Evolutionary conservation across 2,329 filamentous ascomycete genomes (phyloP).

Genomic region (Aspergillus niger): DNA sequence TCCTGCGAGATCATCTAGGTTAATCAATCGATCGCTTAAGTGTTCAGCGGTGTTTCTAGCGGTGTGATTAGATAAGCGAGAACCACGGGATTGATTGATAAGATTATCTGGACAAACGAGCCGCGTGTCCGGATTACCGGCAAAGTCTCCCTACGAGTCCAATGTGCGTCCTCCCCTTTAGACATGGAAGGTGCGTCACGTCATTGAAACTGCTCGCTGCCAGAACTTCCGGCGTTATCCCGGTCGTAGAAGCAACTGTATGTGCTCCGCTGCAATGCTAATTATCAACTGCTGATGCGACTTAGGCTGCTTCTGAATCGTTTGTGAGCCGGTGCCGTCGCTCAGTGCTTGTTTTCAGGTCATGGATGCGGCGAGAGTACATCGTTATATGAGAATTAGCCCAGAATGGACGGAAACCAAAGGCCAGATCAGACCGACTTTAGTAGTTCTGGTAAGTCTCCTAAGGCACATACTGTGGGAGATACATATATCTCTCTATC

Average conservation of each 20-base stretch:
- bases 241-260: too few species aligned
- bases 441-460: slow-evolving; percentile 14
- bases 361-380: slow-evolving; percentile 16
- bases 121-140: slow-evolving; percentile 19
- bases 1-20: not conserved
- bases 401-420: slow-evolving; percentile 11
- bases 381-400: slow-evolving; percentile 3
- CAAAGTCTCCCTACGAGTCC: not conserved
- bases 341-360: slow-evolving; percentile 3
- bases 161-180: not conserved
- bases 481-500: not conserved
- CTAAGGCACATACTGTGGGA: not conserved
- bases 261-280: not conserved
- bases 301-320: not conserved
- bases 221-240: not conserved
- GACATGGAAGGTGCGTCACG: not conserved
- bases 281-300: not conserved
- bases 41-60: too few species aligned
- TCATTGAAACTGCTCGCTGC: not conserved
- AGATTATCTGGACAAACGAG: slow-evolving; percentile 20
- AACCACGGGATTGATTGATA: slow-evolving; percentile 22
- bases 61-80: not conserved
- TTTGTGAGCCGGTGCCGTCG: not conserved
- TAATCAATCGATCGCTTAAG: too few species aligned
- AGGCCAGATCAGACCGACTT: slow-evolving; percentile 5